Base-by-base conservation (phyloP, 192 early-diverging fungal genomes). In the Coemansia aciculifera region DNA sequence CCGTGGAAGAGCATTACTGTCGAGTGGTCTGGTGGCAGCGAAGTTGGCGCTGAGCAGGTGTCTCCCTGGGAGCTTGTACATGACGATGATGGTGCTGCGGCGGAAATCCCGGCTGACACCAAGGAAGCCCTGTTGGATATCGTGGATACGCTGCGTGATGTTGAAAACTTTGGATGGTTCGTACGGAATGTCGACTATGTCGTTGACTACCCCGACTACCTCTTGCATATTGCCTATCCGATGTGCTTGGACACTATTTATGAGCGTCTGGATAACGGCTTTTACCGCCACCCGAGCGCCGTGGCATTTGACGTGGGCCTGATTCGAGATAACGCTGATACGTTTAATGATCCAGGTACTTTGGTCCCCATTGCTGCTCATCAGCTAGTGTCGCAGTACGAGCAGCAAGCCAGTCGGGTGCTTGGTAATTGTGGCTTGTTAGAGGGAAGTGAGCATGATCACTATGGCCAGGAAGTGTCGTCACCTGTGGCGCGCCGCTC, bases 231-330 rank as follows among this genome's bases (percentile, higher is more conserved):
- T 12, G 86, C 91, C 0, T 93, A 93, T 27, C 91, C 91, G 0
- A 89, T 91, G 42, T 91, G 89, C 37, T 62, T 93, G 36, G 83
- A 88, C 36, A 77, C 88, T 9, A 79, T 93, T 11, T 67, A 73
- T 17, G 79, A 87, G 24, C 79, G 91, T 17, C 49, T 91, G 8
- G 59, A 70, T 2, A 87, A 74, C 62, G 71, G 79, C 19, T 91
- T 84, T 68, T 93, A 93, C 69, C 77, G 91, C 32, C 81, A 85
- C 13, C 21, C 68, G 29, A 85, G 81, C 75, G 88, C 90, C 1
- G 83, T 93, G 15, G 64, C 85, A n/a, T 90, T 86, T 64, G 91
- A 93, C 70, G 77, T 93, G 12, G 76, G 74, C 46, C 68, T 89
- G 61, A 86, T 93, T 27, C 81, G 79, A 40, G 84, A 85, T 31